Evolutionary conservation across 1,284 basidiomycete genomes (phyloP).

Genomic region (Tylopilus sp.): DNA sequence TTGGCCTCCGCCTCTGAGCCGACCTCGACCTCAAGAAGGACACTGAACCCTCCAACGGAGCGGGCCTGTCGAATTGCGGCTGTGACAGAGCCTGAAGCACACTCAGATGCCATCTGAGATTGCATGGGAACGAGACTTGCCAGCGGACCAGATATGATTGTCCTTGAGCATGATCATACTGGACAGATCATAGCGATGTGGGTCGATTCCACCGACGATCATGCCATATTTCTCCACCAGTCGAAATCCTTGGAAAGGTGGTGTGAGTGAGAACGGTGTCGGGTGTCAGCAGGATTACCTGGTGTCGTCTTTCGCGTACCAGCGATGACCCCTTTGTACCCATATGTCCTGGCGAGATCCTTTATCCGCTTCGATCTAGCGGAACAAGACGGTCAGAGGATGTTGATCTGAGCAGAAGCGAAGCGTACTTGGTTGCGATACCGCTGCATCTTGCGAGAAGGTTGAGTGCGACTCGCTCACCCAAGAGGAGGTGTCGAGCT

Average conservation of each 20-base stretch:
- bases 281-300: slow-evolving; percentile 41
- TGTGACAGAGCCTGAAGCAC: slow-evolving; percentile 76
- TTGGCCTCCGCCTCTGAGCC: slow-evolving; percentile 85
- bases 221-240: slow-evolving; percentile 99
- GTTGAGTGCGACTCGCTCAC: slow-evolving; percentile 93
- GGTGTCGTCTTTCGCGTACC: slow-evolving; percentile 98
- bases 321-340: slow-evolving; percentile 88
- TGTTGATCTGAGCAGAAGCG: neutral
- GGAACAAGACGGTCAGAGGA: slow-evolving; percentile 6
- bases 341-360: slow-evolving; percentile 74
- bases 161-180: slow-evolving; percentile 99
- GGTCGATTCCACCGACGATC: slow-evolving; percentile 95
- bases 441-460: slow-evolving; percentile 94
- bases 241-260: slow-evolving; percentile 65
- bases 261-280: slow-evolving; percentile 1
- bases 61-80: slow-evolving; percentile 83
- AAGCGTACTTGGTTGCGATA: slow-evolving; percentile 85
- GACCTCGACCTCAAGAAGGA: slow-evolving; percentile 95
- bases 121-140: slow-evolving; percentile 38
- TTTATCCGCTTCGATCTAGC: slow-evolving; percentile 76
- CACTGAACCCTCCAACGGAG: slow-evolving; percentile 87
- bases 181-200: slow-evolving; percentile 94
- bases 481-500: slow-evolving; percentile 85
- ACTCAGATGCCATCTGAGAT: neutral
- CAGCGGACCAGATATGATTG: slow-evolving; percentile 98